Evolutionary conservation across 148 eudicot genomes (phyloP).

Genomic region (Agrostemma githago): DNA sequence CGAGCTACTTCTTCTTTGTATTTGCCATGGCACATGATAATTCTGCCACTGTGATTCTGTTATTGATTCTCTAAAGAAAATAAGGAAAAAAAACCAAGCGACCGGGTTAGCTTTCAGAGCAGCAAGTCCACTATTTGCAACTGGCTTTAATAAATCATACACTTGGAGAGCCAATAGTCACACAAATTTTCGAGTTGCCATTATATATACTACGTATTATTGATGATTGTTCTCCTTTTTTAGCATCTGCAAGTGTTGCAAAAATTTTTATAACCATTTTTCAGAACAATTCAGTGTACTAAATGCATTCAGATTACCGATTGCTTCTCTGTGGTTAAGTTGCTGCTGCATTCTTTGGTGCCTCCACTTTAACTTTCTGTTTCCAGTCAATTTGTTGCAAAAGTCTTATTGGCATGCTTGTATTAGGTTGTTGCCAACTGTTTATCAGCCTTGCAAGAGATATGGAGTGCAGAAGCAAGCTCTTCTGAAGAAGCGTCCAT

Average conservation of each 20-base stretch:
- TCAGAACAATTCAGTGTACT: background rate
- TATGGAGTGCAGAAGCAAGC: conserved; percentile 90
- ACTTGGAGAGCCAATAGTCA: background rate
- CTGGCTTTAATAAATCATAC: background rate
- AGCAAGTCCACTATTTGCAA: background rate
- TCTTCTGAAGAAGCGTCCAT: conserved; percentile 83
- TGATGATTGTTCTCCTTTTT: conserved; percentile 5
- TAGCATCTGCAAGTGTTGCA: background rate
- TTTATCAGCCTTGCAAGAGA: conserved; percentile 85
- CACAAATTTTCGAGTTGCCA: background rate
- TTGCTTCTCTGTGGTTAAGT: background rate
- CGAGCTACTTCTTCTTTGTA: background rate
- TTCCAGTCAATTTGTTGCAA: background rate
- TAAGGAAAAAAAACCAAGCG: background rate
- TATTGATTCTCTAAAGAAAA: background rate
- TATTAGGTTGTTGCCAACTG: conserved; percentile 91
- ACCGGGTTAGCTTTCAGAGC: background rate
- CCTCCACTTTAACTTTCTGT: background rate
- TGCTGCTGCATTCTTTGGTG: background rate
- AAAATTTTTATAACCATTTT: background rate
- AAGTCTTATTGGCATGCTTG: conserved; percentile 15
- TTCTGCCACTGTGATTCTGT: background rate
- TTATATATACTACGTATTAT: background rate
- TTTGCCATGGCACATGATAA: background rate
- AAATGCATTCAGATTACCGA: background rate